Evolutionary conservation across 495 filamentous ascomycete species (phyloP).

Genomic region (Aspergillus bertholletiae): DNA sequence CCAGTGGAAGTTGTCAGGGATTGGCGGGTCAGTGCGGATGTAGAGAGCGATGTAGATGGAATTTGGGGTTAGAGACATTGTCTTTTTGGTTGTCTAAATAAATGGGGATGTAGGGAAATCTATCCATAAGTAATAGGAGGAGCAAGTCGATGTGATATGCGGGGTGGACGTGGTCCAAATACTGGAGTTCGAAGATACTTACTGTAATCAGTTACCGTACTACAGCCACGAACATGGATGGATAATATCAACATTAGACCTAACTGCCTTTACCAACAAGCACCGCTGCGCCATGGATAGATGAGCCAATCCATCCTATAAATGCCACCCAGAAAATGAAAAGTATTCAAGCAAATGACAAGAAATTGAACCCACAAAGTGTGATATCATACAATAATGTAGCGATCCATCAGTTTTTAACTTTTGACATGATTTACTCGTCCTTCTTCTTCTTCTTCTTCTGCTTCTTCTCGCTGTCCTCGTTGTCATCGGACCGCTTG

Average conservation of each 20-base stretch:
- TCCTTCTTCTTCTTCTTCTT: conserved; percentile 59
- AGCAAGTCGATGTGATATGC: background rate
- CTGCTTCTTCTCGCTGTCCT: conserved; percentile 40
- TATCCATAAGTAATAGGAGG: no score
- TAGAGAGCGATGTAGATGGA: conserved; percentile 1
- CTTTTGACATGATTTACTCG: conserved; percentile 30
- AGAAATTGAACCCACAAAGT: conserved; percentile 23
- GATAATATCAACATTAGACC: conserved; percentile 24
- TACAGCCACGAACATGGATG: conserved; percentile 9
- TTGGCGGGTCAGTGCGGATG: conserved; percentile 14
- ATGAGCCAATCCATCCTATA: conserved; percentile 36
- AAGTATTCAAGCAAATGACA: conserved; percentile 27
- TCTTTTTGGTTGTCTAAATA: background rate
- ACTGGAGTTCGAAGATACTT: background rate
- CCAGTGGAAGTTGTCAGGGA: conserved; percentile 20
- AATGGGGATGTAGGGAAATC: background rate
- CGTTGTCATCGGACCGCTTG: conserved; percentile 50
- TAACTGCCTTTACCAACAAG: conserved; percentile 27
- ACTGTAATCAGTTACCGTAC: background rate
- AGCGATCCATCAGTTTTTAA: conserved; percentile 25
- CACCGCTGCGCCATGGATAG: conserved; percentile 34
- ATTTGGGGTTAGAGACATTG: background rate
- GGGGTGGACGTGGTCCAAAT: background rate
- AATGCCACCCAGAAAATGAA: conserved; percentile 43
- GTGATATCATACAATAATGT: conserved; percentile 50